A percentile compares a stretch with the other conserved stretches of the same genome.
Conservation (phyloP, 148 eudicot genomes). For the Cornus suecica region DNA sequence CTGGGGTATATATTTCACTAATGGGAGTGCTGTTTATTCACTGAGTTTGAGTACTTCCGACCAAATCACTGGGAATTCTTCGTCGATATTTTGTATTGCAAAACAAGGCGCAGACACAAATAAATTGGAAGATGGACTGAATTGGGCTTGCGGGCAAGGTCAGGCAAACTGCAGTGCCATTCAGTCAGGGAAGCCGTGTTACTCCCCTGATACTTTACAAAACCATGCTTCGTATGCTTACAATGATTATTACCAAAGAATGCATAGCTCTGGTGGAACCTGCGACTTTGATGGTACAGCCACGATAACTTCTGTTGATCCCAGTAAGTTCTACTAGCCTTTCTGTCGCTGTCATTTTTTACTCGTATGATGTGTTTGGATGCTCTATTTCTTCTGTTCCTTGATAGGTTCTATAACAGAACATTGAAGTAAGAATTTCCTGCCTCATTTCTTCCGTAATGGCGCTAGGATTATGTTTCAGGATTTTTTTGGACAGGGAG, state of each 20-base stretch:
- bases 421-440: not conserved
- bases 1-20: slow-evolving; percentile 70
- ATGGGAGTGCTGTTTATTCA: slow-evolving; percentile 74
- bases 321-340: slow-evolving; percentile 59
- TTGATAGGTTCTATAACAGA: not conserved
- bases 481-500: not conserved
- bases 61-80: slow-evolving; percentile 40
- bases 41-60: slow-evolving; percentile 42
- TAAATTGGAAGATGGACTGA: slow-evolving; percentile 60
- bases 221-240: slow-evolving; percentile 95
- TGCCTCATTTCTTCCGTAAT: not conserved
- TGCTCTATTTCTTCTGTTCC: not conserved
- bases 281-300: slow-evolving; percentile 96
- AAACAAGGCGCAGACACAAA: slow-evolving; percentile 54
- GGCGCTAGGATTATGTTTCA: not conserved
- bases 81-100: slow-evolving; percentile 65
- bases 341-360: not conserved
- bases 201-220: slow-evolving; percentile 66
- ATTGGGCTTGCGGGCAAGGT: slow-evolving; percentile 96
- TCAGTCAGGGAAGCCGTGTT: slow-evolving; percentile 80
- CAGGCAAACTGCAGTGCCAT: slow-evolving; percentile 81
- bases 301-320: slow-evolving; percentile 54
- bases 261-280: slow-evolving; percentile 75
- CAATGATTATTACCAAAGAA: slow-evolving; percentile 88
- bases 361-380: not conserved